Evolutionary conservation across 1,139 yeast species (phyloP).

Genomic region (Pichia sp.): DNA sequence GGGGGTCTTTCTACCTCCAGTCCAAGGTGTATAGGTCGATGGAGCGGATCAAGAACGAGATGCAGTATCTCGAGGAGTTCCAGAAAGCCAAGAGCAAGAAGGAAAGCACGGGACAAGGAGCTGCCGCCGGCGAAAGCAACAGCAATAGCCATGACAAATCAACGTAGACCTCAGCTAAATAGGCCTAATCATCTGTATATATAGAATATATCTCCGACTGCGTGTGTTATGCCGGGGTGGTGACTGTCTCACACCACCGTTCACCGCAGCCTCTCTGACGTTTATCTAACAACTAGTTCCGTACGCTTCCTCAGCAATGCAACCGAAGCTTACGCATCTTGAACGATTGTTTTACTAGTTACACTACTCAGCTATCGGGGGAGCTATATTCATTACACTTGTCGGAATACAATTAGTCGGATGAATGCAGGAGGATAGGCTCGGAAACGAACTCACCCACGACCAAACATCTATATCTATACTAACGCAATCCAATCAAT

Average conservation of each 20-base stretch:
- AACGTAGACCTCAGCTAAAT: conserved; percentile 5
- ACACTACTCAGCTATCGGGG: not conserved
- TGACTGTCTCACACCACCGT: no score
- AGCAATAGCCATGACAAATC: conserved; percentile 4
- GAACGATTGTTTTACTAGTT: no score
- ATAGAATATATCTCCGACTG: not conserved
- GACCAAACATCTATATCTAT: conserved; percentile 28
- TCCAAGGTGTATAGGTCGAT: conserved; percentile 87
- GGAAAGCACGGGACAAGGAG: not conserved
- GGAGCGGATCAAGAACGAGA: conserved; percentile 56
- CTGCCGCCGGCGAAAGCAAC: not conserved
- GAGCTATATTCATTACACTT: conserved; percentile 18
- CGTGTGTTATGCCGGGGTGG: not conserved
- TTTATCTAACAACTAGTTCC: not conserved
- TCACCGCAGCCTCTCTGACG: not conserved
- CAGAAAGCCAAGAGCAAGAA: conserved; percentile 22
- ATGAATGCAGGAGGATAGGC: conserved; percentile 23
- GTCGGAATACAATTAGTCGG: conserved; percentile 49
- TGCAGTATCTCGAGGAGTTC: conserved; percentile 39
- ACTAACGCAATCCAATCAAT: conserved; percentile 40
- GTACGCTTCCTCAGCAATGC: no score
- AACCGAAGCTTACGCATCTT: no score
- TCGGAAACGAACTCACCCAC: conserved; percentile 20
- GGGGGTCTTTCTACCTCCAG: conserved; percentile 89
- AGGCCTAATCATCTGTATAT: not conserved